Percentiles rank a stretch among this genome's conserved stretches.
phyloP scores from a whole-genome alignment of 2,329 filamentous ascomycete genomes.

The Colletotrichum filicis region DNA sequence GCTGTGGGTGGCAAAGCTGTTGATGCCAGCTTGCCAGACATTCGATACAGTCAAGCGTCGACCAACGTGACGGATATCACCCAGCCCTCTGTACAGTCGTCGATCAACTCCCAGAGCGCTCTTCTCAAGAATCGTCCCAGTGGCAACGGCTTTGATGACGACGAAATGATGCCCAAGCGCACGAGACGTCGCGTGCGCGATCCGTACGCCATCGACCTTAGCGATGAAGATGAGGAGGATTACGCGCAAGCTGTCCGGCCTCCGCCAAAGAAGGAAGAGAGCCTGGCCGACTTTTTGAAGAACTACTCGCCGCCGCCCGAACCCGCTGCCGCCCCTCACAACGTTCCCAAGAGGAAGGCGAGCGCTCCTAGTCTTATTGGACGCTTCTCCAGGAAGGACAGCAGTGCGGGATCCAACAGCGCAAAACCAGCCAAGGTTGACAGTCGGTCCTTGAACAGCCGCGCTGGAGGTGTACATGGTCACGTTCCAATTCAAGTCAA shows the following conservation, averaged over 20 bases:
- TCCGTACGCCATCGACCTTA: constrained; percentile 91
- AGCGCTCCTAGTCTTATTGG: constrained; percentile 72
- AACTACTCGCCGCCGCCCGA: constrained; percentile 74
- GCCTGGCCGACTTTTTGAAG: constrained; percentile 78
- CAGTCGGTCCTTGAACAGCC: constrained; percentile 52
- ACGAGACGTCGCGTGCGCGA: constrained; percentile 85
- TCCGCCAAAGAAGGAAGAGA: constrained; percentile 68
- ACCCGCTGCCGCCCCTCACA: constrained; percentile 49
- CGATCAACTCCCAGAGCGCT: constrained; percentile 80
- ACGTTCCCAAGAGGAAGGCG: constrained; percentile 69
- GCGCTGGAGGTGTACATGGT: constrained; percentile 49
- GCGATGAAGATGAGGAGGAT: constrained; percentile 74
- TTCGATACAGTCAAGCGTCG: constrained; percentile 67
- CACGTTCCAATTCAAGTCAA: constrained; percentile 66
- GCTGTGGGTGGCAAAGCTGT: constrained; percentile 66
- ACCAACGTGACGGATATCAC: constrained; percentile 69
- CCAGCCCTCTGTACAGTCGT: constrained; percentile 67
- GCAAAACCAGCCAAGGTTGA: constrained; percentile 43
- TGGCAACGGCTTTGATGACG: constrained; percentile 57
- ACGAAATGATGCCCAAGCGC: constrained; percentile 71
- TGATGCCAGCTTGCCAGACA: constrained; percentile 66
- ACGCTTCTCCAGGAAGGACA: constrained; percentile 60
- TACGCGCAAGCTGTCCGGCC: constrained; percentile 50
- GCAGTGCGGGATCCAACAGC: constrained; percentile 40
- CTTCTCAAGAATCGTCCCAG: constrained; percentile 61